A percentile compares a stretch with the other conserved stretches of the same genome.
Evolutionary conservation across 192 early-diverging fungal genomes (phyloP).

Genomic region (Spizellomyces sp.): DNA sequence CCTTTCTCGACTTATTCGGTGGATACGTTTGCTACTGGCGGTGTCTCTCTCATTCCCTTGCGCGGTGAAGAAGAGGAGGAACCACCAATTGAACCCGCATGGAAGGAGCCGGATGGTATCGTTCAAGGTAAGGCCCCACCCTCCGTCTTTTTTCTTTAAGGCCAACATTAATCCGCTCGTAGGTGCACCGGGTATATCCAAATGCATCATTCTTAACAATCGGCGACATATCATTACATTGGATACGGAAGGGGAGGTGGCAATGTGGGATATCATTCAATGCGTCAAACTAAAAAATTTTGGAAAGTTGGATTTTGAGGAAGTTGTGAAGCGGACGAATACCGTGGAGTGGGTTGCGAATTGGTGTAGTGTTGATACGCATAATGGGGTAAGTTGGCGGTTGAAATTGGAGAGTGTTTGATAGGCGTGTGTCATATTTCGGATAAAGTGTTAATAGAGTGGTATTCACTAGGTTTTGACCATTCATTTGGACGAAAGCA

Average conservation of each 20-base stretch:
- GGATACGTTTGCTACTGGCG: slow-evolving; percentile 7
- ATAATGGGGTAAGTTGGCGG: slow-evolving; percentile 68
- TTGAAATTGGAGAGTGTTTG: slow-evolving; percentile 4
- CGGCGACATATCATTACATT: slow-evolving; percentile 83
- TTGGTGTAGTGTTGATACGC: slow-evolving; percentile 94
- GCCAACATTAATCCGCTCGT: slow-evolving; percentile 8
- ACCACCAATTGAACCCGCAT: slow-evolving; percentile 39
- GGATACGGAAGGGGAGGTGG: slow-evolving; percentile 76
- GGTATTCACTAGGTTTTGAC: slow-evolving; percentile 55
- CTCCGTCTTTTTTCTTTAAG: too few relatives aligned
- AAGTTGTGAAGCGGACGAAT: slow-evolving; percentile 60
- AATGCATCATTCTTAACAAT: slow-evolving; percentile 81
- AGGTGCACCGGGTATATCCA: slow-evolving; percentile 54
- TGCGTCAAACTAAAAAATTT: slow-evolving; percentile 51
- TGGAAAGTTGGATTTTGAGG: slow-evolving; percentile 40
- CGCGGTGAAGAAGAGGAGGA: slow-evolving; percentile 18
- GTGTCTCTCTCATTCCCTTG: neutral
- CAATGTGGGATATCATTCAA: slow-evolving; percentile 89
- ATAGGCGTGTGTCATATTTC: neutral
- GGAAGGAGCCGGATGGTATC: slow-evolving; percentile 39
- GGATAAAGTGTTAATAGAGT: neutral
- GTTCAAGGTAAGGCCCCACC: slow-evolving; percentile 16
- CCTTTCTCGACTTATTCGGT: slow-evolving; percentile 22
- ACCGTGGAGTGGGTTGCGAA: slow-evolving; percentile 76
- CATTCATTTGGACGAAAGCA: slow-evolving; percentile 80